Percentiles rank a stretch among this genome's conserved stretches.
These are phyloP conservation scores for Vicia villosa DNA, from an alignment of 306 rosid species.

Conservation along the genomic window DNA sequence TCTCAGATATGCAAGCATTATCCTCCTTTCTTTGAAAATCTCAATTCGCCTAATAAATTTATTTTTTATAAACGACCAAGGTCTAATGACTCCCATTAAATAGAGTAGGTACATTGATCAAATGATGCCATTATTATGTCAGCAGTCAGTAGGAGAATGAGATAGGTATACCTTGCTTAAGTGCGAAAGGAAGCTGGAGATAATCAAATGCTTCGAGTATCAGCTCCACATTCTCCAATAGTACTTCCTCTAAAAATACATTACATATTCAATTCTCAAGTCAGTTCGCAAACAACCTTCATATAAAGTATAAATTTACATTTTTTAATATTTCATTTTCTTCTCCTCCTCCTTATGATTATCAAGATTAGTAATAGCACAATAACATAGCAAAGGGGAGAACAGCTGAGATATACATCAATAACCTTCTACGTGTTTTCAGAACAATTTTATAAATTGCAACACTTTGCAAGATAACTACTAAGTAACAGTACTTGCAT, in stretches of 20 bases:
- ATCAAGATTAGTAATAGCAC: constrained; percentile 1
- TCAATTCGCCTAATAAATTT: neutral
- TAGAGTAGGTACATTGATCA: neutral
- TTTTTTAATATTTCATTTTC: neutral
- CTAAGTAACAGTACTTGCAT: constrained; percentile 1
- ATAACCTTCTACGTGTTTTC: neutral
- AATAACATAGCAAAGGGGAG: neutral
- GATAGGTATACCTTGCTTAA: constrained; percentile 68
- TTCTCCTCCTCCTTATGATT: neutral
- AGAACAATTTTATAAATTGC: too few relatives aligned
- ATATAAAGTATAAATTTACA: constrained; percentile 15
- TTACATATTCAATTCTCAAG: constrained; percentile 33
- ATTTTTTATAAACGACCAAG: neutral
- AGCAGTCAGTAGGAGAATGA: constrained; percentile 23
- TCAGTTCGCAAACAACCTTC: constrained; percentile 32
- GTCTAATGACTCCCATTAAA: neutral
- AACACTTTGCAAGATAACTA: constrained; percentile 3
- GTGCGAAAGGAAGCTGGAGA: constrained; percentile 91
- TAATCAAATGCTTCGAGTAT: constrained; percentile 94
- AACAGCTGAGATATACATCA: neutral
- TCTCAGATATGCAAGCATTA: constrained; percentile 12
- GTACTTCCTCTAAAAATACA: constrained; percentile 68
- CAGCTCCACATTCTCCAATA: constrained; percentile 91
- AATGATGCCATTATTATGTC: neutral
- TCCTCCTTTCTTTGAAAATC: constrained; percentile 1